These are phyloP conservation scores for Melanomma pulvis-pyrius DNA, from an alignment of 495 filamentous ascomycete genomes.

Conservation along the genomic window DNA sequence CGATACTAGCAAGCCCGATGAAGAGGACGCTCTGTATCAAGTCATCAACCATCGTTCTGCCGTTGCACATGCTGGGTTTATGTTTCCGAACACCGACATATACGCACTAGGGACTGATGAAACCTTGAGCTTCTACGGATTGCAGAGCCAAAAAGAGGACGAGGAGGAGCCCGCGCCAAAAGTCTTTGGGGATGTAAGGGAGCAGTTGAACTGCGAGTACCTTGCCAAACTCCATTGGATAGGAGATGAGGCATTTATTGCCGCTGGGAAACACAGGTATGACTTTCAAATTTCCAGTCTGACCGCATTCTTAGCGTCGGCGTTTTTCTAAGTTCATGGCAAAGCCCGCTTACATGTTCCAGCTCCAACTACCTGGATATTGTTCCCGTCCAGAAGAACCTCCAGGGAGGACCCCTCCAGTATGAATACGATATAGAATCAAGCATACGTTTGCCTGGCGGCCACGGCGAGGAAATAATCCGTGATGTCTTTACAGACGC, in stretches of 20 bases:
- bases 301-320: neutral
- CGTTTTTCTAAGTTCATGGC: neutral
- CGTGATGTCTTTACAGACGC: conserved; percentile 76
- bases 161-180: conserved; percentile 55
- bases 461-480: conserved; percentile 82
- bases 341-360: neutral
- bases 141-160: conserved; percentile 61
- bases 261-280: conserved; percentile 63
- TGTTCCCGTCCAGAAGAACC: conserved; percentile 40
- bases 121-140: conserved; percentile 75
- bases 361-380: conserved; percentile 42
- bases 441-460: conserved; percentile 67
- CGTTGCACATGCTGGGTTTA: conserved; percentile 82
- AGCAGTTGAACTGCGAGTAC: conserved; percentile 76
- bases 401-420: conserved; percentile 47
- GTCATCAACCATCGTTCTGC: conserved; percentile 85
- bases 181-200: conserved; percentile 76
- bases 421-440: conserved; percentile 67
- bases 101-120: conserved; percentile 69
- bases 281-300: neutral
- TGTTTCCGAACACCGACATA: conserved; percentile 51
- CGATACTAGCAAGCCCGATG: conserved; percentile 65
- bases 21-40: conserved; percentile 79
- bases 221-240: conserved; percentile 68
- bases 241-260: conserved; percentile 63